Base-by-base conservation (phyloP, 306 rosid species). In the Ceratonia siliqua region DNA sequence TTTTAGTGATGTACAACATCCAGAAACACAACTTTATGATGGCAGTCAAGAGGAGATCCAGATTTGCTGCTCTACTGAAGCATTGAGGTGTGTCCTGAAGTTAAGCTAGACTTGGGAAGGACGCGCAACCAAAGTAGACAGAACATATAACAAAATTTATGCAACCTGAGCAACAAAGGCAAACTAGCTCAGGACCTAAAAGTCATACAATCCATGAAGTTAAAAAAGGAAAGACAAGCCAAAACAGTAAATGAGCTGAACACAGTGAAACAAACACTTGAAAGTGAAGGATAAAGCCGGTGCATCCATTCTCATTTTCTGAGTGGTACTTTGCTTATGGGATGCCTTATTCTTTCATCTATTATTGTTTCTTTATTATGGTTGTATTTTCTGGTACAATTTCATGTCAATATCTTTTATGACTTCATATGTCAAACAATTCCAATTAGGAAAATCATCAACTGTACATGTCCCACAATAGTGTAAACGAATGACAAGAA, bases 361-460 rank as follows among this genome's bases (percentile, higher is more conserved):
- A 57, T 28, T 71, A 53, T 12, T 28, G 12, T 74, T 46, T 64
- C 48, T 22, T 54, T 41, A 56, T 20, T 38, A 58, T 71, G 68
- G 78, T 59, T 24, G 68, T 35, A 77, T 15, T 63, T 48, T 15
- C 48, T 57, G 36, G 62, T 78, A 39, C 56, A 33, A 35, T 63
- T 56, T 20, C 35, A 33, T 9, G 43, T 11, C 35, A 10, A 24
- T 30, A 27, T 62, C 50, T 18, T 63, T 24, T 71, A 4, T 67
- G 66, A 70, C 33, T 69, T 72, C 58, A 62, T 58, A 58, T 17
- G 41, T 62, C 67, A 15, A 38, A 63, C 46, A 54, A 42, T 69
- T 62, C 52, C 62, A 68, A 62, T 70, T 74, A 62, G 18, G 70
- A 65, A 49, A 38, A 32, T n/a, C 39, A 46, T 70, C 61, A 79